These are phyloP conservation scores for Astrocystis sublimbata DNA, from an alignment of 495 filamentous ascomycete genomes.

Conservation along the genomic window DNA sequence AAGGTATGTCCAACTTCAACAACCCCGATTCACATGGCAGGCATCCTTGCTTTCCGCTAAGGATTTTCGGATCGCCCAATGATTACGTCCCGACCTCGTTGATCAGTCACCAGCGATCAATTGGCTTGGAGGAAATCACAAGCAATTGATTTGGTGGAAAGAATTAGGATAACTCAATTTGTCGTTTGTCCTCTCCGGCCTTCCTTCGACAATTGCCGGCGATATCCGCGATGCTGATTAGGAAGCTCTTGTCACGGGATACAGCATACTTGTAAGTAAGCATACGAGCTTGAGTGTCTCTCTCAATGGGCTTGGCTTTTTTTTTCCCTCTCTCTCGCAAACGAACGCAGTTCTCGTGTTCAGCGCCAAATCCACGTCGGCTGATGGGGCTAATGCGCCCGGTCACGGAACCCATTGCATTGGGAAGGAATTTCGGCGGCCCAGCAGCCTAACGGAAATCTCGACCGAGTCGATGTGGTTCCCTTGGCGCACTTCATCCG, in stretches of 20 bases:
- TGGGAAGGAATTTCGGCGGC: not conserved
- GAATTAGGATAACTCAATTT: too few relatives aligned
- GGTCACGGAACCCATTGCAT: constrained; percentile 8
- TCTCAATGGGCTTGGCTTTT: not conserved
- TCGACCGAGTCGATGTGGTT: constrained; percentile 4
- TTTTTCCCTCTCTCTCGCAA: too few relatives aligned
- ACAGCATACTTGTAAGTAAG: not conserved
- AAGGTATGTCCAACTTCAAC: not conserved
- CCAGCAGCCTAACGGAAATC: constrained; percentile 1
- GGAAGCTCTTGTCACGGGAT: not conserved
- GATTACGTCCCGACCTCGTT: not conserved
- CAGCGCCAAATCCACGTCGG: not conserved
- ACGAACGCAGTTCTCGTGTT: constrained; percentile 12
- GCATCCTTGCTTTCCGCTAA: not conserved
- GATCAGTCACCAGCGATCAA: not conserved
- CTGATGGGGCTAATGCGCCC: constrained; percentile 9
- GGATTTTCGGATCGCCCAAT: too few relatives aligned
- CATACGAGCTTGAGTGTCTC: not conserved
- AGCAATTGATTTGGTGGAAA: not conserved
- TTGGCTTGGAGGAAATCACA: not conserved
- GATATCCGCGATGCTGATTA: not conserved
- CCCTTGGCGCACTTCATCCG: constrained; percentile 12
- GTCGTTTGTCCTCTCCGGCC: not conserved
- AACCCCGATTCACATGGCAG: not conserved
- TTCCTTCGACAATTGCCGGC: not conserved